Evolutionary conservation across 2,329 filamentous ascomycete species (phyloP), one percentile per base, ranked within the genome.

Genomic region (Cryphonectria nitschkei): DNA sequence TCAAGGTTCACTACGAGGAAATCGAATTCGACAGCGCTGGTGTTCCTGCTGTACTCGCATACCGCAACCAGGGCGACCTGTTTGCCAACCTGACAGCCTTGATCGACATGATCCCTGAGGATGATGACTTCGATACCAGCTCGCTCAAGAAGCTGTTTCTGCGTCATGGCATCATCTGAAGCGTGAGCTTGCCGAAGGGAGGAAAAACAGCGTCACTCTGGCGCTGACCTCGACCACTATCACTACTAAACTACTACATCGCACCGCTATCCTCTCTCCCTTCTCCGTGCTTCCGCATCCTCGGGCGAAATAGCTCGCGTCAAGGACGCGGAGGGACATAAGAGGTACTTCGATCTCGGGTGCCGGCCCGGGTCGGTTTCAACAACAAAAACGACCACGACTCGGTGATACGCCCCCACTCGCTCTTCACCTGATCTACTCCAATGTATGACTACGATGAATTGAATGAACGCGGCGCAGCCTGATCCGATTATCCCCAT

Each of bases 11-110:
- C 81, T 93, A 94, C 79, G 90, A 93, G 73, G 95, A 97, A 71
- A 97, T 97, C 52, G 95, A 98, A 80, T 97, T 98, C 85, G 94
- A 98, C 79, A 89, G 92, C 71, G 92, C 94, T 43, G 91, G 92
- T 62, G 92, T 97, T 1, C 96, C 96, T 0, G 94, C 96, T 4
- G 85, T 98, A 52, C 85, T 98, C 65, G 95, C 93, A 14, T 99
- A 99, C 84, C 90, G 90, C 71, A 93, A 91, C 76, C 89, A 91
- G 78, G 95, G 94, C 68, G 95, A 98, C 74, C 90, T 98, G 74
- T 94, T 98, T 76, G 93, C 93, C 74, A 97, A 95, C 76, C 84
- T 98, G 67, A 93, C 96, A 0, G 95, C 95, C 68, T 87, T 98
- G 67, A 89, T 97, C 73, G 90, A 94, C 78, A 92, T 96, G 86